phyloP scores from a whole-genome alignment of 2,329 filamentous ascomycete genomes.

The Didymella pomorum region DNA sequence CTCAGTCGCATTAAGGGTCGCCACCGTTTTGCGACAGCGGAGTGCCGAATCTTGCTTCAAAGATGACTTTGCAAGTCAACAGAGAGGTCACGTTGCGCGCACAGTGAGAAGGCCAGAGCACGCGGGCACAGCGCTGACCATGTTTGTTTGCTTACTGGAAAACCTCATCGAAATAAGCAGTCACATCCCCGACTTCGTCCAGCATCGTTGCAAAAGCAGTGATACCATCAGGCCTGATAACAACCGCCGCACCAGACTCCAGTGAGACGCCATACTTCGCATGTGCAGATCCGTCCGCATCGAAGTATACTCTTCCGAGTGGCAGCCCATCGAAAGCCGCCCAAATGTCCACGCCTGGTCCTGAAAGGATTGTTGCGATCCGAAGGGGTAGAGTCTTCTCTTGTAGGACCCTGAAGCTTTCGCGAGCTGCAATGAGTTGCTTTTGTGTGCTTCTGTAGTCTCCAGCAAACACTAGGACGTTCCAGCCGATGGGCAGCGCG shows the following conservation, averaged over 20 bases:
- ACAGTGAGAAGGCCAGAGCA: too few species aligned
- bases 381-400: background rate
- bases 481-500: background rate
- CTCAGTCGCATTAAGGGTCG: too few species aligned
- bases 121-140: too few species aligned
- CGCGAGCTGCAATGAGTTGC: background rate
- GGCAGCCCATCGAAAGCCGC: background rate
- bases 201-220: background rate
- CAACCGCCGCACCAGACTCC: background rate
- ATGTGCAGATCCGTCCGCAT: background rate
- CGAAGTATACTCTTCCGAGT: background rate
- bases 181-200: background rate
- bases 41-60: too few species aligned
- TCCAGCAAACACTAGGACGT: background rate
- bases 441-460: background rate
- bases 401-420: background rate
- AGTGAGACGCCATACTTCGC: background rate
- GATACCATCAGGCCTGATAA: background rate
- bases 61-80: background rate
- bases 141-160: background rate
- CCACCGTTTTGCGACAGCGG: too few species aligned
- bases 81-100: background rate
- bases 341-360: background rate
- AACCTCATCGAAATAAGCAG: background rate
- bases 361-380: background rate